Percentiles rank a stretch among this genome's conserved stretches.
Evolutionary conservation across 1,284 basidiomycete genomes (phyloP).

Genomic region (Ceratobasidium sp.): DNA sequence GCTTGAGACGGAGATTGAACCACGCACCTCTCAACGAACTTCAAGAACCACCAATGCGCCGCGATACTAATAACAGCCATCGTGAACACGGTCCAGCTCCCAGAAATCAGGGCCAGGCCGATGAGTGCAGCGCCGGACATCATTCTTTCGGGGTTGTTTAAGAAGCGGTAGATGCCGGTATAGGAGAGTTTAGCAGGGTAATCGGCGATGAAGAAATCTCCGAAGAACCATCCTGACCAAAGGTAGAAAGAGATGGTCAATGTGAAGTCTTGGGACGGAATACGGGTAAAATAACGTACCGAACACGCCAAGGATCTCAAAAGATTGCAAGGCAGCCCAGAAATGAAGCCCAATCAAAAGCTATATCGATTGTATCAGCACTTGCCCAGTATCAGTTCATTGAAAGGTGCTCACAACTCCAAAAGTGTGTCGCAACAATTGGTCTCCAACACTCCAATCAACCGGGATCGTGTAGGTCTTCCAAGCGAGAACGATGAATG

Average conservation of each 20-base stretch:
- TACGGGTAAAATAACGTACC: conserved; percentile 62
- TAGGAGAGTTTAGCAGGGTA: conserved; percentile 93
- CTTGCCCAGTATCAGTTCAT: background rate
- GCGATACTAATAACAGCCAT: conserved; percentile 89
- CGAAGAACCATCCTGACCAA: conserved; percentile 90
- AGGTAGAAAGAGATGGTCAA: no score
- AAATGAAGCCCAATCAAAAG: conserved; percentile 88
- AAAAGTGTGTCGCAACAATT: conserved; percentile 88
- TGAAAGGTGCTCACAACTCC: conserved; percentile 73
- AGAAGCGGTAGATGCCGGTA: conserved; percentile 94
- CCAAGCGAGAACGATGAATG: conserved; percentile 85
- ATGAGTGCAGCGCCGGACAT: conserved; percentile 97
- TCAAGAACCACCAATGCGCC: conserved; percentile 92
- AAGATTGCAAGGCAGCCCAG: conserved; percentile 92
- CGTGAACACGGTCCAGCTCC: conserved; percentile 85
- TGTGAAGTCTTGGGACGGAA: background rate
- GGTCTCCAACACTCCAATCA: conserved; percentile 91
- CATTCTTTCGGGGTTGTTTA: conserved; percentile 93
- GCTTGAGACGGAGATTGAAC: conserved; percentile 36
- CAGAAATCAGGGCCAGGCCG: conserved; percentile 90
- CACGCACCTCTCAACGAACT: conserved; percentile 85
- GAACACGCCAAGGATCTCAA: conserved; percentile 92
- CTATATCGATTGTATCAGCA: conserved; percentile 59
- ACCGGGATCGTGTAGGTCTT: conserved; percentile 85
- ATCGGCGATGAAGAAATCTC: conserved; percentile 97